Percentiles rank a stretch among this genome's conserved stretches.
phyloP scores from a whole-genome alignment of 2,329 filamentous ascomycete species.

The Colletotrichum sp. region DNA sequence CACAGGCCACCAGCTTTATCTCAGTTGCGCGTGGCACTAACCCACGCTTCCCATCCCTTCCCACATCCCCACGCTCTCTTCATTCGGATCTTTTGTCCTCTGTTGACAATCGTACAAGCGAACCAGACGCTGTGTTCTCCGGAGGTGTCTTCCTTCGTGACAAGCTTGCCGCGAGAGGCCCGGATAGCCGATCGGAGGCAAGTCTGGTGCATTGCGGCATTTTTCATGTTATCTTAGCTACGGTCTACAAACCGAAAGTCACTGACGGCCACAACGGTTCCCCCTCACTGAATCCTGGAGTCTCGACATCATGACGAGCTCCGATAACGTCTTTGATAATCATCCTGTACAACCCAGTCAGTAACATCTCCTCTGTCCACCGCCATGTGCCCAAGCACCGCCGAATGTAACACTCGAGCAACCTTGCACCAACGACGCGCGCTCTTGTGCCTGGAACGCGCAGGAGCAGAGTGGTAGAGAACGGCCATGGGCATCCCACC shows the following conservation, averaged over 20 bases:
- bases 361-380: background rate
- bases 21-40: background rate
- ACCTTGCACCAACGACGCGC: background rate
- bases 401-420: background rate
- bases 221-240: background rate
- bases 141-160: background rate
- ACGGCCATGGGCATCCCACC: background rate
- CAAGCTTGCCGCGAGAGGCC: background rate
- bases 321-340: background rate
- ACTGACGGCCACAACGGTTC: background rate
- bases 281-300: background rate
- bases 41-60: background rate
- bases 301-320: background rate
- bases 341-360: background rate
- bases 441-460: background rate
- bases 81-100: background rate
- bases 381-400: background rate
- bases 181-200: background rate
- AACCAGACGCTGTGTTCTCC: background rate
- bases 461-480: background rate
- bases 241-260: background rate
- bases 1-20: conserved; percentile 12
- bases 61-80: background rate
- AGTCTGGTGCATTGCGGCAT: background rate
- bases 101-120: background rate